Conservation (phyloP, 345 rosid genomes). For the Eucalyptus brandiana region DNA sequence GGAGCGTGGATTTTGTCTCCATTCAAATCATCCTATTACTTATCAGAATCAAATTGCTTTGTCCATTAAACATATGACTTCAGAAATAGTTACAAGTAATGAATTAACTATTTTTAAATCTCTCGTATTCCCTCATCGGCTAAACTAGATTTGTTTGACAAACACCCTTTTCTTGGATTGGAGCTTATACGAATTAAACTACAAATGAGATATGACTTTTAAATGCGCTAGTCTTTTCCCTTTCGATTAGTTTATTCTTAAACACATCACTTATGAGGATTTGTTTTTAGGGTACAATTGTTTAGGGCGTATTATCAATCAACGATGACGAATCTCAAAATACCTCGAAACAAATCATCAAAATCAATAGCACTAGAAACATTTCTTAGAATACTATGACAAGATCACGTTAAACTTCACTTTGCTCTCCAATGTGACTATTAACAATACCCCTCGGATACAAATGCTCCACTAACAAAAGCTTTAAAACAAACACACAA, state of each 20-base stretch:
- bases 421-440: background rate
- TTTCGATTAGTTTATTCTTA: background rate
- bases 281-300: background rate
- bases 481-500: background rate
- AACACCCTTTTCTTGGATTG: background rate
- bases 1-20: background rate
- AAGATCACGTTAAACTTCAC: background rate
- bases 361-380: background rate
- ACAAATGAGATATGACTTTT: background rate
- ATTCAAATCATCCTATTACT: background rate
- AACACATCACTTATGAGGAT: background rate
- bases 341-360: background rate
- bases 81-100: accelerated
- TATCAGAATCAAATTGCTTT: accelerated
- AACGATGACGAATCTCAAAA: background rate
- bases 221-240: accelerated
- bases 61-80: accelerated
- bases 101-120: background rate
- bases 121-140: background rate
- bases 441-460: accelerated
- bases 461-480: background rate
- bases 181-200: background rate
- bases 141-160: background rate
- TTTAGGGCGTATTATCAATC: accelerated
- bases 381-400: accelerated